These are phyloP conservation scores for Aspergillus sp. DNA, from an alignment of 2,329 filamentous ascomycete genomes.

Conservation along the genomic window DNA sequence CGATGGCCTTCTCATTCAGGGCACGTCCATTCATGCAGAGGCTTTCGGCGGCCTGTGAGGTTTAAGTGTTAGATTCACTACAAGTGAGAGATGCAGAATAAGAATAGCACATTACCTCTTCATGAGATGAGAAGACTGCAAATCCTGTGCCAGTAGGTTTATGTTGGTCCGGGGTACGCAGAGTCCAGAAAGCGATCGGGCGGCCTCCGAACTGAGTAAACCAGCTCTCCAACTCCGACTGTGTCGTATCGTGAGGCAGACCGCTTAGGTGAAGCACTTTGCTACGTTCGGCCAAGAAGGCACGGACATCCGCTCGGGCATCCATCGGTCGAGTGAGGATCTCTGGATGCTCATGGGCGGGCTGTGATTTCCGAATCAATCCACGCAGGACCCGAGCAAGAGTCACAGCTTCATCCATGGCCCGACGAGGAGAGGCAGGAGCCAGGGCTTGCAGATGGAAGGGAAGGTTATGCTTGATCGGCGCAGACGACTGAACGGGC, in stretches of 20 bases:
- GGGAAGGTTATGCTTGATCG: constrained; percentile 97
- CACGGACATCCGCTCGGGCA: constrained; percentile 90
- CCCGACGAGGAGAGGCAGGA: constrained; percentile 89
- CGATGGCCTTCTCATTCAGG: constrained; percentile 97
- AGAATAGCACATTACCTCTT: constrained; percentile 72
- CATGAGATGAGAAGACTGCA: constrained; percentile 96
- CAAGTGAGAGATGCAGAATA: constrained; percentile 6
- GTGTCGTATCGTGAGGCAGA: constrained; percentile 94
- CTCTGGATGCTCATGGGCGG: constrained; percentile 88
- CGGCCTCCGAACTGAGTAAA: constrained; percentile 98
- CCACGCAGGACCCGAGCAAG: constrained; percentile 88
- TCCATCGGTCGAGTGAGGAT: constrained; percentile 95
- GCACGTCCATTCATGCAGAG: constrained; percentile 99
- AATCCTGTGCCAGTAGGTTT: constrained; percentile 99
- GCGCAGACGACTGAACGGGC: constrained; percentile 93
- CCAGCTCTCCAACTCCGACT: constrained; percentile 98
- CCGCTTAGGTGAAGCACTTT: constrained; percentile 99
- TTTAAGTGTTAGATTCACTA: constrained; percentile 9
- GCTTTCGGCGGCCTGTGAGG: constrained; percentile 76
- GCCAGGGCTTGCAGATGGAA: constrained; percentile 97
- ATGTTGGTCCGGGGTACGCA: constrained; percentile 96
- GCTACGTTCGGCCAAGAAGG: constrained; percentile 92
- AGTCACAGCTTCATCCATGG: constrained; percentile 96
- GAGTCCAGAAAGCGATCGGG: constrained; percentile 98
- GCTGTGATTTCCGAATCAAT: constrained; percentile 93